Conservation (phyloP, 768 basidiomycete species). For the Phanerodontia chrysosporium region DNA sequence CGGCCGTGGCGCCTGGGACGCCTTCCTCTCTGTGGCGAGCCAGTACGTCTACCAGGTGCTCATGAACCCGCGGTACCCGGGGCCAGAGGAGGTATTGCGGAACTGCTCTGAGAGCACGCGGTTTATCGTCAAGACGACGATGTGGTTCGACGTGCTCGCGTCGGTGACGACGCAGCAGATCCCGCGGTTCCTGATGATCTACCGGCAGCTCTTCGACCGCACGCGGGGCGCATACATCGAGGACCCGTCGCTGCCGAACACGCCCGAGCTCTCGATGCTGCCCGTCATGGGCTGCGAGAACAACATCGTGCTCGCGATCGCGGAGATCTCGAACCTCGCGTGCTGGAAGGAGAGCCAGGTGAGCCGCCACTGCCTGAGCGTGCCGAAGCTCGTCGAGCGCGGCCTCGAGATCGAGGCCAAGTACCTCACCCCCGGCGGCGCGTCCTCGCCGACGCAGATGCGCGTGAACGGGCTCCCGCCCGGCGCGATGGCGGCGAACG, state of each 20-base stretch:
- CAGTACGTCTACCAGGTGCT: conserved; percentile 51
- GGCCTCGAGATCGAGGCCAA: conserved; percentile 48
- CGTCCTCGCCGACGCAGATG: conserved; percentile 19
- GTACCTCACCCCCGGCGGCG: conserved; percentile 34
- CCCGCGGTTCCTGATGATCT: conserved; percentile 54
- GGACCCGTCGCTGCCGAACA: conserved; percentile 28
- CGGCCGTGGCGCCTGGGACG: conserved; percentile 63
- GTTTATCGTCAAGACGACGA: conserved; percentile 78
- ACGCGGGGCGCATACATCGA: conserved; percentile 34
- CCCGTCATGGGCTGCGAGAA: conserved; percentile 84
- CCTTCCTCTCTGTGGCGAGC: conserved; percentile 61
- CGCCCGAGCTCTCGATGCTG: conserved; percentile 63
- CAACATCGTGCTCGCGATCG: conserved; percentile 71
- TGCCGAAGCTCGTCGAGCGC: conserved; percentile 53
- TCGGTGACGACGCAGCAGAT: conserved; percentile 60
- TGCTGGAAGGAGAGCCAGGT: conserved; percentile 54
- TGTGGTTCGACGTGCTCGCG: conserved; percentile 86
- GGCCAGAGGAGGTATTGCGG: conserved; percentile 42
- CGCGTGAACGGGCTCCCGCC: conserved; percentile 13
- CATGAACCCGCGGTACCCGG: conserved; percentile 29
- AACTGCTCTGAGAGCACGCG: conserved; percentile 45
- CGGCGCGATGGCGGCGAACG: neutral
- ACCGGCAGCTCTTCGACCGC: conserved; percentile 54
- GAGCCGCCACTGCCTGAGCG: conserved; percentile 44
- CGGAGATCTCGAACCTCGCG: conserved; percentile 64